Percentiles rank a stretch among this genome's conserved stretches.
Conservation (phyloP, 345 rosid species). For the Triadica sebifera region DNA sequence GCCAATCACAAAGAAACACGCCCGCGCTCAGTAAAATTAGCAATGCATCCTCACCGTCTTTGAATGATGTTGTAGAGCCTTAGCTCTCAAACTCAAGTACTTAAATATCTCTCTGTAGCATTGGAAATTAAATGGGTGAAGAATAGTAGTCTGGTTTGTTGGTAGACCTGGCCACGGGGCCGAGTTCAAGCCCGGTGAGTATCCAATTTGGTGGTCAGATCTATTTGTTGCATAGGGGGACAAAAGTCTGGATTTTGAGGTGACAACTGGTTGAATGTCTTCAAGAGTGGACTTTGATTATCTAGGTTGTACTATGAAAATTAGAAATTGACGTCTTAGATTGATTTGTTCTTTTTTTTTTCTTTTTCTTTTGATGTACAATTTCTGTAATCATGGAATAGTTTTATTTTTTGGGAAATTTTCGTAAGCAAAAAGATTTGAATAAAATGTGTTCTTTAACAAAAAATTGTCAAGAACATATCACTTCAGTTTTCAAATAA, state of each 20-base stretch:
- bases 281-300: no score
- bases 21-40: slow-evolving; percentile 42
- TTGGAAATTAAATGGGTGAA: slow-evolving; percentile 15
- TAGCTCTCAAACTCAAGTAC: neutral
- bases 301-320: neutral
- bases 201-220: no score
- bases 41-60: slow-evolving; percentile 32
- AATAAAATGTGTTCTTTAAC: no score
- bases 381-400: no score
- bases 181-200: no score
- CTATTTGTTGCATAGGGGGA: slow-evolving; percentile 7
- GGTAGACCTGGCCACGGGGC: no score
- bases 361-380: no score
- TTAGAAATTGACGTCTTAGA: neutral
- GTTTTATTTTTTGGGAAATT: no score
- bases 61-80: slow-evolving; percentile 17
- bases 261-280: neutral
- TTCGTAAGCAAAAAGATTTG: no score
- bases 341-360: neutral
- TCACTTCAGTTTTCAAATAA: no score
- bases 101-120: neutral
- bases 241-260: slow-evolving; percentile 8
- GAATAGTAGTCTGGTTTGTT: neutral
- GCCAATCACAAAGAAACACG: slow-evolving; percentile 42
- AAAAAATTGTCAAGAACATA: no score